Base-by-base conservation (phyloP, 2,329 filamentous ascomycete genomes). In the Penicillium freii region DNA sequence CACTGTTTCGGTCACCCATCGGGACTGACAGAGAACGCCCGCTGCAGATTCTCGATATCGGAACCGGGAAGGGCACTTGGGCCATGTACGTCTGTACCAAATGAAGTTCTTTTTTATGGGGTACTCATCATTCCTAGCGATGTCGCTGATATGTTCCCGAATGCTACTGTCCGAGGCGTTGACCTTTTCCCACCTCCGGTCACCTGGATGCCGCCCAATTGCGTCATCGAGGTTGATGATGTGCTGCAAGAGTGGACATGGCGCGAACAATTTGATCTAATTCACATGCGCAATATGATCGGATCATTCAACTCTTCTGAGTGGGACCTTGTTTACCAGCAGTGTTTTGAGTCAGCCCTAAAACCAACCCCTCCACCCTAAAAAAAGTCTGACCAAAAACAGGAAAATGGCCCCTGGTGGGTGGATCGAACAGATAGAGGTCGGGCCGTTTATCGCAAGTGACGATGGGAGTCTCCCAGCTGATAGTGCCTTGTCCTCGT, bases 171-270 rank as follows among this genome's bases (percentile, higher is more conserved):
- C 34, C 57, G 63, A 6, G 63, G 63, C 1, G 65, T 71, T 19
- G 69, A 71, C 38, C 61, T 71, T 15, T 70, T 64, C 38, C 64
- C 64, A 7, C 62, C 64, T 2, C 64, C 61, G 0, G 59, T 61
- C 10, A 57, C 57, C 6, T 71, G 64, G 65, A 56, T 64, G 46
- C 66, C 68, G 19, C 67, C 69, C 7, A 71, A 71, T 52, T 69
- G 64, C 36, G 51, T 64, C n/a, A 62, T 71, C 19, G 68, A 69
- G 38, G 64, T 71, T 23, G 64, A 69, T 27, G 64, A 71, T 59
- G 52, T 60, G 11, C 60, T 67, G 9, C 56, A 63, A 45, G 54
- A 57, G 11, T 70, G 68, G 68, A 68, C 62, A 13, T 67, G 61
- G 59, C 51, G 54, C 7, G 51, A 62, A 25, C 50, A 55, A 9